Evolutionary conservation across 345 rosid species (phyloP).

Genomic region (Eucalyptus cloeziana): DNA sequence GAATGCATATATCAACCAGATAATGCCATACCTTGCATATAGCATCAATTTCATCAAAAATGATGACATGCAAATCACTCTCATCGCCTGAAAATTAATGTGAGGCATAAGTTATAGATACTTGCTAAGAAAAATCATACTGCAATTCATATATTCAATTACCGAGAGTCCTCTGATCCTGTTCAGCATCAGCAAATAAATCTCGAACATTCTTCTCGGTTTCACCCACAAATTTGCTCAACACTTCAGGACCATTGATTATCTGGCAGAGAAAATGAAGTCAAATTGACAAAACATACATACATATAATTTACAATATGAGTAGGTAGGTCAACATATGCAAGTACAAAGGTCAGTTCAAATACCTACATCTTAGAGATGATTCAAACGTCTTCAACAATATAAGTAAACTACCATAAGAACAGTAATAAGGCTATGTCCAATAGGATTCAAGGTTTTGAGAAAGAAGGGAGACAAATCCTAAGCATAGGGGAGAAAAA

Average conservation of each 20-base stretch:
- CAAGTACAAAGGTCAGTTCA: neutral
- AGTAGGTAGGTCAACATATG: neutral
- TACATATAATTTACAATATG: neutral
- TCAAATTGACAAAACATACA: neutral
- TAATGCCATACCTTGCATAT: slow-evolving; percentile 78
- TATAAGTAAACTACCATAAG: neutral
- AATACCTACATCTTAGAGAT: neutral
- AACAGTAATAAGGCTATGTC: neutral
- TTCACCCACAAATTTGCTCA: slow-evolving; percentile 98
- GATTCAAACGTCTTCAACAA: neutral
- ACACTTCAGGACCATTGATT: slow-evolving; percentile 95
- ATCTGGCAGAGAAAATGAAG: slow-evolving; percentile 29
- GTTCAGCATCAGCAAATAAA: slow-evolving; percentile 96
- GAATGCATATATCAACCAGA: neutral
- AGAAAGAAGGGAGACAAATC: neutral
- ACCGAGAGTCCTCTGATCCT: slow-evolving; percentile 83
- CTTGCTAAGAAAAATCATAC: neutral
- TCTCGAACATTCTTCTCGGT: slow-evolving; percentile 95
- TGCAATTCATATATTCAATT: slow-evolving; percentile 3
- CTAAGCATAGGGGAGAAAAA: neutral
- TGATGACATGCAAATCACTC: slow-evolving; percentile 93
- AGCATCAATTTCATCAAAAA: slow-evolving; percentile 99
- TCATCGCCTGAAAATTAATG: slow-evolving; percentile 64
- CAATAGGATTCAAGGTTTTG: neutral
- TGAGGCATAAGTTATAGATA: neutral